A percentile compares a stretch with the other conserved stretches of the same genome.
These are phyloP conservation scores for Leccinum boreale DNA, from an alignment of 768 basidiomycete species.

Conservation along the genomic window DNA sequence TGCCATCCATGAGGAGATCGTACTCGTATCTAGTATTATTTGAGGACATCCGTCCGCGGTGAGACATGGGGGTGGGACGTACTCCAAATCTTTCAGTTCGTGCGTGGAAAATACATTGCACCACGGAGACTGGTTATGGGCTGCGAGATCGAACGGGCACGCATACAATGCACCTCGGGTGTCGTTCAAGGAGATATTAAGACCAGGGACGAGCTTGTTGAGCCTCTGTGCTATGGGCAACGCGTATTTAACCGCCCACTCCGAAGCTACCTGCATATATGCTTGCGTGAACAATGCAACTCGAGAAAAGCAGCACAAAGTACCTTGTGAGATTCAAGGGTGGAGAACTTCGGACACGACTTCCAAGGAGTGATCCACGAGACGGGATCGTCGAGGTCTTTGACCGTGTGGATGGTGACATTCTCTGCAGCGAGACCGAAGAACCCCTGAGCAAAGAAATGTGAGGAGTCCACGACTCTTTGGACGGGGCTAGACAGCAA, in stretches of 20 bases:
- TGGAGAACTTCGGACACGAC: slow-evolving; percentile 31
- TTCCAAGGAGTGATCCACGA: slow-evolving; percentile 43
- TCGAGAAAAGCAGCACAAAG: not conserved
- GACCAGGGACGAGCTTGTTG: slow-evolving; percentile 31
- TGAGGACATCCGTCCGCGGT: not conserved
- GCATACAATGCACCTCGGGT: slow-evolving; percentile 41
- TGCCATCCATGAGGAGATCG: slow-evolving; percentile 36
- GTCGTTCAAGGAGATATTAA: slow-evolving; percentile 33
- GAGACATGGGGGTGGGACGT: slow-evolving; percentile 5
- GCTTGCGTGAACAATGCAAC: not conserved
- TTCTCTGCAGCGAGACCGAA: slow-evolving; percentile 32
- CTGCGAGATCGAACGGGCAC: slow-evolving; percentile 41
- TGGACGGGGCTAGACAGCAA: slow-evolving; percentile 13
- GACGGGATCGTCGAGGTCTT: slow-evolving; percentile 34
- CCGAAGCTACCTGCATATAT: slow-evolving; percentile 14
- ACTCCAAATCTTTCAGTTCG: slow-evolving; percentile 38
- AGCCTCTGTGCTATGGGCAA: slow-evolving; percentile 35
- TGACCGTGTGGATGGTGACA: slow-evolving; percentile 28
- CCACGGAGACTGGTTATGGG: slow-evolving; percentile 37
- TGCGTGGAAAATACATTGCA: slow-evolving; percentile 34
- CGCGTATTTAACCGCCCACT: slow-evolving; percentile 36
- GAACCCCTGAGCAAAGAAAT: slow-evolving; percentile 40
- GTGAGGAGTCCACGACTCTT: slow-evolving; percentile 38
- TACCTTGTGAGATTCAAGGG: slow-evolving; percentile 4
- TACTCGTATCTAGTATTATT: slow-evolving; percentile 34